Conservation (phyloP, 1,284 basidiomycete genomes). For the Golubevia pallescens region DNA sequence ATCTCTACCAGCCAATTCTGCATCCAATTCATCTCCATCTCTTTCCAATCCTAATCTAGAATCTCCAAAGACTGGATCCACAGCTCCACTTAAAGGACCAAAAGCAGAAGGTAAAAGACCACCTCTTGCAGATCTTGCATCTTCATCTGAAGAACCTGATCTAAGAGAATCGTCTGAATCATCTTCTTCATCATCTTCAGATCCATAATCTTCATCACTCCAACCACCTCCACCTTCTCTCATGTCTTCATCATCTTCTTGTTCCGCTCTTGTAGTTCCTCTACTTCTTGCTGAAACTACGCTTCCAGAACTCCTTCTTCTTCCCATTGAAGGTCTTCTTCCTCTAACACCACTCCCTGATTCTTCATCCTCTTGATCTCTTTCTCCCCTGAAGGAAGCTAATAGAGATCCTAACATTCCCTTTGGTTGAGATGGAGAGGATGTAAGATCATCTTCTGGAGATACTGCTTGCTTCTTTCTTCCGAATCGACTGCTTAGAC, state of each 20-base stretch:
- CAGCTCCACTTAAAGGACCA: conserved; percentile 41
- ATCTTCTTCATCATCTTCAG: conserved; percentile 22
- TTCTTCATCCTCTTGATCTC: conserved; percentile 31
- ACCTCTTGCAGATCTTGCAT: conserved; percentile 28
- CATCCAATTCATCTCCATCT: conserved; percentile 45
- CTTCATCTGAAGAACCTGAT: conserved; percentile 40
- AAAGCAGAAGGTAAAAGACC: conserved; percentile 53
- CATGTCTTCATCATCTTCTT: neutral
- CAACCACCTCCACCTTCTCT: conserved; percentile 21
- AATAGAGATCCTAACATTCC: conserved; percentile 54
- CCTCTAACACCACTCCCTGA: conserved; percentile 28
- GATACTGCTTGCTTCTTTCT: conserved; percentile 15
- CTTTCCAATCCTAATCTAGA: conserved; percentile 38
- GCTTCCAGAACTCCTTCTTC: conserved; percentile 22
- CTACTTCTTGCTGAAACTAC: conserved; percentile 11
- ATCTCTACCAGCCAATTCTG: conserved; percentile 29
- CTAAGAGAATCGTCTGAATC: conserved; percentile 15
- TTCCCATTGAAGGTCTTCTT: conserved; percentile 30
- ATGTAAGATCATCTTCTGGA: conserved; percentile 18
- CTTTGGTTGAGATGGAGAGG: conserved; percentile 32
- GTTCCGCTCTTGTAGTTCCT: conserved; percentile 14
- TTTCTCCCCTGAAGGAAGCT: conserved; percentile 43
- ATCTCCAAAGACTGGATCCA: conserved; percentile 59
- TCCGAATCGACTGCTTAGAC: conserved; percentile 13
- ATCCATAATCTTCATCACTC: conserved; percentile 42